phyloP scores from a whole-genome alignment of 495 filamentous ascomycete genomes.

The Cladorrhinum samala region DNA sequence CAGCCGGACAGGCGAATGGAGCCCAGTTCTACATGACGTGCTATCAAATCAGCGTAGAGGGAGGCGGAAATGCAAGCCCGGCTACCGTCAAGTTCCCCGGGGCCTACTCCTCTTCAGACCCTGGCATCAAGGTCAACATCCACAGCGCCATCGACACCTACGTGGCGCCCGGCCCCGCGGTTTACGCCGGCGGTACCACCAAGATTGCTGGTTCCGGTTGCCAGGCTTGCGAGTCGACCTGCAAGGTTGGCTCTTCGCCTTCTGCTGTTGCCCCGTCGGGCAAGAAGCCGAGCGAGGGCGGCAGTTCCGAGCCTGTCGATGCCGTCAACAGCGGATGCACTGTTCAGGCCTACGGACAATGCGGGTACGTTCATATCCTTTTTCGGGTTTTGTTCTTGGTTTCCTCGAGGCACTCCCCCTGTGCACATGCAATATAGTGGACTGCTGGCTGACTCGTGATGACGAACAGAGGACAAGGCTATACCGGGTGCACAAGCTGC shows the following conservation, averaged over 20 bases:
- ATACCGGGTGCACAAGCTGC: constrained; percentile 34
- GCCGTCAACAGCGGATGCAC: constrained; percentile 20
- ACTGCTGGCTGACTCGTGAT: neutral
- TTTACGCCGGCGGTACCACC: constrained; percentile 33
- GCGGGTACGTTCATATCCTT: constrained; percentile 25
- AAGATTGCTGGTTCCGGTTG: constrained; percentile 31
- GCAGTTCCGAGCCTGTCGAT: constrained; percentile 2
- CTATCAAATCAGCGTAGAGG: constrained; percentile 40
- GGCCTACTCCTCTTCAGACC: constrained; percentile 41
- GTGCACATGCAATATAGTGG: neutral
- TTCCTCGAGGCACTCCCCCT: no score
- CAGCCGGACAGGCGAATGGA: constrained; percentile 29
- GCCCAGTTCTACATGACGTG: constrained; percentile 49
- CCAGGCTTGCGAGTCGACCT: constrained; percentile 34
- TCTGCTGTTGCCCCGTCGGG: constrained; percentile 15
- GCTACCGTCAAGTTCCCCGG: constrained; percentile 40
- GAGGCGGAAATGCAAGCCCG: constrained; percentile 28
- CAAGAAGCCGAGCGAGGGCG: neutral
- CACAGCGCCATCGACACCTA: constrained; percentile 33
- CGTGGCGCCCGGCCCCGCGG: constrained; percentile 34
- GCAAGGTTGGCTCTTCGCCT: constrained; percentile 32
- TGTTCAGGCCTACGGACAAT: constrained; percentile 36
- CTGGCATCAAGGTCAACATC: constrained; percentile 48
- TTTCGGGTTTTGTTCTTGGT: no score
- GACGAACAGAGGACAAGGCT: constrained; percentile 16